Evolutionary conservation across 2,329 filamentous ascomycete species (phyloP).

Genomic region (Botrytis cinerea): DNA sequence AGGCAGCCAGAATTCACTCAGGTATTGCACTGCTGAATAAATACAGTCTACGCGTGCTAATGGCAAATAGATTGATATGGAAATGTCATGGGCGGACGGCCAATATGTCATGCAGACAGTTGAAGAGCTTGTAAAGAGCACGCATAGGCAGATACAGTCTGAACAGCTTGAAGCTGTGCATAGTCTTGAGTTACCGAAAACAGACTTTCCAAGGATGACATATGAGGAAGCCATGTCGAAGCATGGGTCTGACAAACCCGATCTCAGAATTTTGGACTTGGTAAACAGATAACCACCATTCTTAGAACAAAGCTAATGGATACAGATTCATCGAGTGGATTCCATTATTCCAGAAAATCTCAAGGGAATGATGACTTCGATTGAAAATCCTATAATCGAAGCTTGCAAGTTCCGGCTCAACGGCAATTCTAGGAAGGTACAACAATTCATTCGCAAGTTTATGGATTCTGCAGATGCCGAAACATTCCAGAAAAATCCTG

Average conservation of each 20-base stretch:
- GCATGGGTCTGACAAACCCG: slow-evolving; percentile 92
- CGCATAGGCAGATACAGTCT: slow-evolving; percentile 29
- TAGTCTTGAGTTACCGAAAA: slow-evolving; percentile 11
- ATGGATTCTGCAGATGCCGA: slow-evolving; percentile 64
- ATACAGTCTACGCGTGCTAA: slow-evolving; percentile 23
- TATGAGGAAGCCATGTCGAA: slow-evolving; percentile 77
- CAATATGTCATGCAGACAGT: slow-evolving; percentile 63
- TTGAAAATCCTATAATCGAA: slow-evolving; percentile 72
- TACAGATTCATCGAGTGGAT: slow-evolving; percentile 66
- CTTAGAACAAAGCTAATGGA: slow-evolving; percentile 33
- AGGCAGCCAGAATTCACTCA: slow-evolving; percentile 96
- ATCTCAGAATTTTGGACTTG: slow-evolving; percentile 71
- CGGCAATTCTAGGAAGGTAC: slow-evolving; percentile 54
- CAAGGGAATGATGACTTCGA: slow-evolving; percentile 70
- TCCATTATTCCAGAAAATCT: slow-evolving; percentile 64
- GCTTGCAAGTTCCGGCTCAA: slow-evolving; percentile 67
- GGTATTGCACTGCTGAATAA: slow-evolving; percentile 46
- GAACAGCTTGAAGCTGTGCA: background rate
- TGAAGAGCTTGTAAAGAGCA: slow-evolving; percentile 35
- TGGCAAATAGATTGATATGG: slow-evolving; percentile 72
- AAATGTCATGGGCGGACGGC: slow-evolving; percentile 83
- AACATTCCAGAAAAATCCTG: slow-evolving; percentile 65
- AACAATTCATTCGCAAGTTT: slow-evolving; percentile 66
- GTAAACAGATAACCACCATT: slow-evolving; percentile 46
- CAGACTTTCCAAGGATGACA: slow-evolving; percentile 47